phyloP scores from a whole-genome alignment of 1,284 basidiomycete genomes.

The Anthracocystis setariae region DNA sequence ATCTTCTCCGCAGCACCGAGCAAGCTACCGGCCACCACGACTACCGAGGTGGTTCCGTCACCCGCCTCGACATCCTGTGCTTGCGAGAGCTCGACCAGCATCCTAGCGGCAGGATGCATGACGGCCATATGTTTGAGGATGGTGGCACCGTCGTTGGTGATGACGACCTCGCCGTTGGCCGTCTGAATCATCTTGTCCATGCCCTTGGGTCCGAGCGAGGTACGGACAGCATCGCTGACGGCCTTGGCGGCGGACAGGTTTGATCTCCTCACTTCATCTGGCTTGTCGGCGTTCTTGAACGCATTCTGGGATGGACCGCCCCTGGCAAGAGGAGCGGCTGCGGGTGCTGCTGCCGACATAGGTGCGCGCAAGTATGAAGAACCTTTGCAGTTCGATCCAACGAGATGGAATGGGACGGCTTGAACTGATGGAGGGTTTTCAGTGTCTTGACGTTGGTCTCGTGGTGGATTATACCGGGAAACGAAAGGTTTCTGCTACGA shows the following conservation, averaged over 20 bases:
- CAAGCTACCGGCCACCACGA: conserved; percentile 92
- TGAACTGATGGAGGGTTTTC: neutral
- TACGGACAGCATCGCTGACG: conserved; percentile 96
- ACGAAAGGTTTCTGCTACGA: neutral
- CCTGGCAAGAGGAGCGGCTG: conserved; percentile 36
- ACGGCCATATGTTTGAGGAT: conserved; percentile 98
- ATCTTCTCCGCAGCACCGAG: conserved; percentile 96
- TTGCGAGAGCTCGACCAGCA: conserved; percentile 93
- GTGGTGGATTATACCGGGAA: no score
- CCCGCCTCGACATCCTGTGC: conserved; percentile 99
- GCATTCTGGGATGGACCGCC: conserved; percentile 48
- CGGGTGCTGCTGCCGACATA: conserved; percentile 49
- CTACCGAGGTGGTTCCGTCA: conserved; percentile 98
- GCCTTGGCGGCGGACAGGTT: conserved; percentile 73
- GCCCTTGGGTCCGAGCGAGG: conserved; percentile 94
- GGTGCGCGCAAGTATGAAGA: neutral
- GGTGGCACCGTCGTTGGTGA: conserved; percentile 99
- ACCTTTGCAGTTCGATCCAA: neutral
- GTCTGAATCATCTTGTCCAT: conserved; percentile 99
- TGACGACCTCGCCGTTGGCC: conserved; percentile 92
- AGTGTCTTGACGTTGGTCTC: no score
- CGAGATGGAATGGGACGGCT: neutral
- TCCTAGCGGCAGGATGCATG: conserved; percentile 96
- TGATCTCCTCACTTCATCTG: conserved; percentile 67
- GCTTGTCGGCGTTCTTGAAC: conserved; percentile 68